phyloP scores from a whole-genome alignment of 192 early-diverging fungal genomes.

The Spinellus fusiger region DNA sequence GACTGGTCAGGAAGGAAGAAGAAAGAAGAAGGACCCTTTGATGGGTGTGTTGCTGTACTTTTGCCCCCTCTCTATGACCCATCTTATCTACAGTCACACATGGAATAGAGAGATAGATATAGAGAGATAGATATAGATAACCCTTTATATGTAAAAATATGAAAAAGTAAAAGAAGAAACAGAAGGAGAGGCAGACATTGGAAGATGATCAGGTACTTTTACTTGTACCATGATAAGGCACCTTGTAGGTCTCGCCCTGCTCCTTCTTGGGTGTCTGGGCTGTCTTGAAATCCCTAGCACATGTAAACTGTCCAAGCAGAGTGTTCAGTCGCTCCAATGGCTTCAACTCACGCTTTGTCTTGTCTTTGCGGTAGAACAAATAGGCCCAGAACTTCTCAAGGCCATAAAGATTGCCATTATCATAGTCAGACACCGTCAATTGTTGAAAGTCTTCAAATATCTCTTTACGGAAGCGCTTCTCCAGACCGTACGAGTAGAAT shows the following conservation, averaged over 20 bases:
- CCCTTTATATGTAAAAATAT: no score
- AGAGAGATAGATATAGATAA: no score
- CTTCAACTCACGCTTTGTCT: constrained; percentile 54
- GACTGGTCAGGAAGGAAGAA: no score
- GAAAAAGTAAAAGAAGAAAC: no score
- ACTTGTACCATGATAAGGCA: constrained; percentile 30
- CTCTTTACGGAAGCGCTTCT: constrained; percentile 81
- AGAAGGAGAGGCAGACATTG: no score
- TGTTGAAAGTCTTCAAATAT: constrained; percentile 86
- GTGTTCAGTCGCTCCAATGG: constrained; percentile 49
- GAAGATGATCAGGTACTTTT: background rate
- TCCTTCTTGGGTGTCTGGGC: constrained; percentile 28
- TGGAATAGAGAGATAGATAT: no score
- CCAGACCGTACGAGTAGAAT: constrained; percentile 94
- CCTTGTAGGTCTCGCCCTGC: constrained; percentile 26
- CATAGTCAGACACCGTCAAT: constrained; percentile 70
- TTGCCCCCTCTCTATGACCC: no score
- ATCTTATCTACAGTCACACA: no score
- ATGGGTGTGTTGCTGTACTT: no score
- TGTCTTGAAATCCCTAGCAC: constrained; percentile 43
- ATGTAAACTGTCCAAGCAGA: constrained; percentile 59
- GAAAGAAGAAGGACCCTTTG: no score
- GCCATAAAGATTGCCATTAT: constrained; percentile 76
- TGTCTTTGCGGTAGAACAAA: constrained; percentile 84
- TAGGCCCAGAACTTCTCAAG: constrained; percentile 97